A percentile compares a stretch with the other conserved stretches of the same genome.
These are phyloP conservation scores for Penicillium ochrochloron DNA, from an alignment of 495 filamentous ascomycete species.

Conservation along the genomic window DNA sequence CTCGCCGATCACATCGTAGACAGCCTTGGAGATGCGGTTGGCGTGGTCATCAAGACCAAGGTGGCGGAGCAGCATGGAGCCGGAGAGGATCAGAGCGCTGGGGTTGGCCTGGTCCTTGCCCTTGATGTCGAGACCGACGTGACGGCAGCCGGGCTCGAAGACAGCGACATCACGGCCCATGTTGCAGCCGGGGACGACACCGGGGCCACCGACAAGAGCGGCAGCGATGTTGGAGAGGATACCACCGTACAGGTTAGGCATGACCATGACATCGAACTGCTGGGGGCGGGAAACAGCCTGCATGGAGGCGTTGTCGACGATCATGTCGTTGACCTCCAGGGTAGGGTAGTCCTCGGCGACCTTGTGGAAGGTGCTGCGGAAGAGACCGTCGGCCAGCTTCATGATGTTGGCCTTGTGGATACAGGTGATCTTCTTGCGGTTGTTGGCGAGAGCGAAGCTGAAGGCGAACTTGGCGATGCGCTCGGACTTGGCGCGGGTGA, in stretches of 20 bases:
- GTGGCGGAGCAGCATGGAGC: conserved; percentile 95
- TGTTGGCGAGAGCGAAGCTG: conserved; percentile 95
- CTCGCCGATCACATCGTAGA: conserved; percentile 94
- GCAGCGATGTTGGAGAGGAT: conserved; percentile 99
- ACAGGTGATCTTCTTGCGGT: conserved; percentile 97
- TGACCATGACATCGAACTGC: conserved; percentile 99
- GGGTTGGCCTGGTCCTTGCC: conserved; percentile 99
- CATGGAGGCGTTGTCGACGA: conserved; percentile 99
- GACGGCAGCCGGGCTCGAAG: conserved; percentile 97
- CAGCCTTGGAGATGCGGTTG: conserved; percentile 95
- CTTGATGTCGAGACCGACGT: conserved; percentile 98
- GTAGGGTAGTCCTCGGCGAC: conserved; percentile 92
- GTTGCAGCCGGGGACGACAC: conserved; percentile 97
- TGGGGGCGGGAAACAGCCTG: conserved; percentile 94
- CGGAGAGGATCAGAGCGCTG: conserved; percentile 90
- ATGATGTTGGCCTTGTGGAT: conserved; percentile 99
- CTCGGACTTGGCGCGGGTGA: conserved; percentile 97
- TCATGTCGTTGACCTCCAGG: conserved; percentile 96
- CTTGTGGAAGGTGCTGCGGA: conserved; percentile 94
- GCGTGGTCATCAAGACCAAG: conserved; percentile 96
- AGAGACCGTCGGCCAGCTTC: conserved; percentile 98
- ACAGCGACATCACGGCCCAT: conserved; percentile 98
- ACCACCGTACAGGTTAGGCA: conserved; percentile 99
- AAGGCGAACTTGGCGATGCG: conserved; percentile 98
- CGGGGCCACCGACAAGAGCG: conserved; percentile 96